These are phyloP conservation scores for Cutaneotrichosporon mucoides DNA, from an alignment of 1,284 basidiomycete species.

Conservation along the genomic window DNA sequence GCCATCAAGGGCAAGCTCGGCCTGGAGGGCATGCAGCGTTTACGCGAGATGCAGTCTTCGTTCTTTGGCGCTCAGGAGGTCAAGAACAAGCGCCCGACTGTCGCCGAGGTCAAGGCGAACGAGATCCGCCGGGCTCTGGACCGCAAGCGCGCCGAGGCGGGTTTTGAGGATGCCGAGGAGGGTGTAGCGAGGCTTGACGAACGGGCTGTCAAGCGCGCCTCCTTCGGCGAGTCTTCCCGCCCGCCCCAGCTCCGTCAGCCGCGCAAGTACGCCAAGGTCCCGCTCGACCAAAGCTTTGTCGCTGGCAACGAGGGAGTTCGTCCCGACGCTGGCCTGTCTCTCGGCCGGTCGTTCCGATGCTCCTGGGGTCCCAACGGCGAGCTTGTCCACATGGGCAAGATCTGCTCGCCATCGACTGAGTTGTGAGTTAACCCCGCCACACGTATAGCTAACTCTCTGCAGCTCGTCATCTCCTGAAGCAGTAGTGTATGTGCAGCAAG, in stretches of 20 bases:
- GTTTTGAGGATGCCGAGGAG: conserved; percentile 64
- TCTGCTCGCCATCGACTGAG: conserved; percentile 56
- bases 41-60: conserved; percentile 88
- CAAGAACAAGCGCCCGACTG: conserved; percentile 1
- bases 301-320: conserved; percentile 61
- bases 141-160: conserved; percentile 16
- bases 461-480: conserved; percentile 28
- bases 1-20: conserved; percentile 52
- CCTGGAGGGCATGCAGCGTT: conserved; percentile 66
- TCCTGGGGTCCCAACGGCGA: conserved; percentile 82
- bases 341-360: conserved; percentile 84
- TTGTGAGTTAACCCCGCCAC: conserved; percentile 35
- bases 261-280: conserved; percentile 40
- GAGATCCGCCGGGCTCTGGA: conserved; percentile 13
- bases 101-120: conserved; percentile 7
- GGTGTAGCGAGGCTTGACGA: conserved; percentile 63
- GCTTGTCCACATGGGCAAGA: conserved; percentile 68
- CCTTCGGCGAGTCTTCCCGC: conserved; percentile 67
- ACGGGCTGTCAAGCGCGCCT: conserved; percentile 65
- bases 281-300: conserved; percentile 30
- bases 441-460: conserved; percentile 14
- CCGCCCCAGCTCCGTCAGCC: conserved; percentile 57
- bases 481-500: conserved; percentile 29
- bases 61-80: conserved; percentile 59
- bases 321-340: conserved; percentile 74